Percentiles rank a stretch among this genome's conserved stretches.
These are phyloP conservation scores for Chrysoporthe cubensis DNA, from an alignment of 2,329 filamentous ascomycete genomes.

Conservation along the genomic window DNA sequence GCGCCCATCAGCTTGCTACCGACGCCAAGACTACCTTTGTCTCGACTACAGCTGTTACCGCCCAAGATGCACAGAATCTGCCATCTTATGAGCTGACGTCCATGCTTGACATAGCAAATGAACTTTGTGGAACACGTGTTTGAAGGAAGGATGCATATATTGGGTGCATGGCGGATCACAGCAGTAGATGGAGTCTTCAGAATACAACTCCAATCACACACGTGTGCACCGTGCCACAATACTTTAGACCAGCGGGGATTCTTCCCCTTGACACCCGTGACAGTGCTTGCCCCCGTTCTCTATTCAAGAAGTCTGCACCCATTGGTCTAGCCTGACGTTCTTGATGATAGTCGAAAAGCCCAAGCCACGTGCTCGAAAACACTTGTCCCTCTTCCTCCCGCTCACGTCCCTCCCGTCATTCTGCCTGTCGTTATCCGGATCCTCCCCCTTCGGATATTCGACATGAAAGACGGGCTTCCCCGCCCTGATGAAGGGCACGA, in stretches of 20 bases:
- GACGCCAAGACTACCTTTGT: too few species aligned
- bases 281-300: background rate
- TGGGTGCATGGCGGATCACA: background rate
- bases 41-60: too few species aligned
- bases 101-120: background rate
- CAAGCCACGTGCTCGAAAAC: constrained; percentile 28
- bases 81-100: background rate
- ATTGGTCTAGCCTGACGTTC: constrained; percentile 26
- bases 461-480: constrained; percentile 65
- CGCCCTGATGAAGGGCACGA: constrained; percentile 51
- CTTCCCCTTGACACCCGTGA: too few species aligned
- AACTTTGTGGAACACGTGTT: background rate
- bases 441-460: constrained; percentile 56
- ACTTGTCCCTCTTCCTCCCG: constrained; percentile 41
- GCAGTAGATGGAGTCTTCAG: background rate
- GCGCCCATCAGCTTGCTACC: background rate
- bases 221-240: too few species aligned
- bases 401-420: constrained; percentile 40
- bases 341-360: constrained; percentile 29
- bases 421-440: constrained; percentile 24
- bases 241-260: too few species aligned
- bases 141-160: background rate
- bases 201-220: background rate
- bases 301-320: constrained; percentile 23
- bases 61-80: background rate